Percentiles rank a stretch among this genome's conserved stretches.
These are phyloP conservation scores for Aspergillus puulaauensis DNA, from an alignment of 2,329 filamentous ascomycete genomes.

Conservation along the genomic window DNA sequence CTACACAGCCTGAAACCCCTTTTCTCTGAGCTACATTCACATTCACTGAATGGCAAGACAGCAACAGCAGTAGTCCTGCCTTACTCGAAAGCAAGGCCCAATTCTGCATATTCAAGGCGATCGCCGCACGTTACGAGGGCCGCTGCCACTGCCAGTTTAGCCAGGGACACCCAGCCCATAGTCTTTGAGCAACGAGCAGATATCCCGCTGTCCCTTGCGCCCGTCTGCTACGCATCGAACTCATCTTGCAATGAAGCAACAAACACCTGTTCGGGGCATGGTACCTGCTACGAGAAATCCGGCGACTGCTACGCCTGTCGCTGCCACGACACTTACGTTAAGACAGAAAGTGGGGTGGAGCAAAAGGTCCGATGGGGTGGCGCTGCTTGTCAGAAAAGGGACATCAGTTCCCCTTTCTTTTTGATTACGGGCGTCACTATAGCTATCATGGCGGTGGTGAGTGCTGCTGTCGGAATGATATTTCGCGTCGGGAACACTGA, in stretches of 20 bases:
- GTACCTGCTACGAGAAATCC: conserved; percentile 70
- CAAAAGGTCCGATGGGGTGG: conserved; percentile 79
- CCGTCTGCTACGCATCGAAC: conserved; percentile 71
- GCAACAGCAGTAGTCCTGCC: conserved; percentile 59
- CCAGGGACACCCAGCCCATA: not conserved
- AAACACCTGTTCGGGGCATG: conserved; percentile 78
- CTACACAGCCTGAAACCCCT: conserved; percentile 49
- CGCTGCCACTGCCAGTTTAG: conserved; percentile 1
- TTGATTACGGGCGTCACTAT: conserved; percentile 75
- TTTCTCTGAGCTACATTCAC: conserved; percentile 45
- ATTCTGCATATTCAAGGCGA: not conserved
- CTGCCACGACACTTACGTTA: conserved; percentile 62
- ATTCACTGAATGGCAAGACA: conserved; percentile 54
- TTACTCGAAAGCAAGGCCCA: not conserved
- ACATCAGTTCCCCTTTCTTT: conserved; percentile 87
- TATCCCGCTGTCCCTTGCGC: conserved; percentile 55
- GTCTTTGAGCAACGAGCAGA: conserved; percentile 12
- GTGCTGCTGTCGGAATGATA: conserved; percentile 72
- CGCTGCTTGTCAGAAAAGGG: conserved; percentile 83
- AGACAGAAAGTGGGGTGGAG: conserved; percentile 47
- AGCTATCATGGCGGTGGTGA: conserved; percentile 65
- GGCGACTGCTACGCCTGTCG: conserved; percentile 74
- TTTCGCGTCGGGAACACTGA: conserved; percentile 83
- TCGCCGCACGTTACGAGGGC: not conserved
- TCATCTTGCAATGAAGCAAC: conserved; percentile 70